Evolutionary conservation across 345 rosid species (phyloP).

Genomic region (Citrus sinensis): DNA sequence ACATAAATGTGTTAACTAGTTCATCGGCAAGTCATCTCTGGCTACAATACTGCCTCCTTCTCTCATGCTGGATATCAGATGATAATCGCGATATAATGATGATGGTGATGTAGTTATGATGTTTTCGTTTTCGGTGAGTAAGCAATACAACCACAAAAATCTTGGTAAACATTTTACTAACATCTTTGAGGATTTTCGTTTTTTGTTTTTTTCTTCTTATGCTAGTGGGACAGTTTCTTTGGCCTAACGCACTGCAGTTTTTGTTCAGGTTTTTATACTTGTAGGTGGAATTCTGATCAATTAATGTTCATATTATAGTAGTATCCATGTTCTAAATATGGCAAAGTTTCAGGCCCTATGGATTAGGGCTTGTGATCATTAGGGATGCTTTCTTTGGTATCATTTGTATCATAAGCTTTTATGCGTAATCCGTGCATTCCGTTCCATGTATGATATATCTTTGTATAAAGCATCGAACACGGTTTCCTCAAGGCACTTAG

Average conservation of each 20-base stretch:
- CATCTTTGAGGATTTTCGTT: neutral
- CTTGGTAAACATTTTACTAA: neutral
- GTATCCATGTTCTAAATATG: neutral
- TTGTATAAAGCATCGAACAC: neutral
- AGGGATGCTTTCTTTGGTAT: neutral
- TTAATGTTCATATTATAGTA: neutral
- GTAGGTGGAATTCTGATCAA: too few species aligned
- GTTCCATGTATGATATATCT: neutral
- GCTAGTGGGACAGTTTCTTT: neutral
- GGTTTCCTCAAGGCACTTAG: neutral
- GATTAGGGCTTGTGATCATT: neutral
- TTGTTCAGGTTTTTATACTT: neutral
- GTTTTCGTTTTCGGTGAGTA: neutral
- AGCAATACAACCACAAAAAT: neutral
- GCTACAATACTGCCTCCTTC: constrained; percentile 49
- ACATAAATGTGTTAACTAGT: neutral
- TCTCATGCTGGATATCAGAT: constrained; percentile 57
- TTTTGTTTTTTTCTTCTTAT: neutral
- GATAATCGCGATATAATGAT: constrained; percentile 19
- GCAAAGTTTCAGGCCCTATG: neutral
- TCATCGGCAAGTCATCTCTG: constrained; percentile 57
- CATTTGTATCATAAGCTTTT: neutral
- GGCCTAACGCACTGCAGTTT: neutral
- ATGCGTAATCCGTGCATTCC: neutral
- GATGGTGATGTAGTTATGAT: neutral